Evolutionary conservation across 1,139 yeast species (phyloP).

Genomic region (Candida frijolesensis): DNA sequence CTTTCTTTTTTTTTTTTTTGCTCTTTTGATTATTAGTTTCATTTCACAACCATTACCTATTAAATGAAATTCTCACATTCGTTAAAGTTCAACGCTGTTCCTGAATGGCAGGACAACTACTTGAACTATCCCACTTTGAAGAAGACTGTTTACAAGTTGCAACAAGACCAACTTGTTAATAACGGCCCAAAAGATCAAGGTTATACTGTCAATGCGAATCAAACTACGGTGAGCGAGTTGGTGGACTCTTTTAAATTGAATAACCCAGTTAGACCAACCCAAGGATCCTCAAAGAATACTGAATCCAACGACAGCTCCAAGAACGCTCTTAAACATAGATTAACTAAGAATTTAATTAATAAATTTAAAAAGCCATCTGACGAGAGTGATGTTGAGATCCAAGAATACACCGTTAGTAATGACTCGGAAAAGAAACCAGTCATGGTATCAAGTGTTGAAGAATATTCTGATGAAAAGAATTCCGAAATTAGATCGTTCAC

Average conservation of each 20-base stretch:
- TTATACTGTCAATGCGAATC: slow-evolving; percentile 22
- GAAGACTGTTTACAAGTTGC: slow-evolving; percentile 55
- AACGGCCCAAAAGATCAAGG: slow-evolving; percentile 30
- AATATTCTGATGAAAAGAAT: slow-evolving; percentile 8
- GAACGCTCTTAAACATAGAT: slow-evolving; percentile 13
- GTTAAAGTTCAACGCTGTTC: slow-evolving; percentile 76
- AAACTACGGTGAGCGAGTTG: slow-evolving; percentile 31
- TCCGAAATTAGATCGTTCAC: slow-evolving; percentile 21
- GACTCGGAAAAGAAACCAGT: slow-evolving; percentile 11
- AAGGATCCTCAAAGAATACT: slow-evolving; percentile 5
- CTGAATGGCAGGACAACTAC: slow-evolving; percentile 75
- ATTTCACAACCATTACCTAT: background rate
- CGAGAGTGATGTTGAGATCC: slow-evolving; percentile 12
- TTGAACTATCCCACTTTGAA: slow-evolving; percentile 67
- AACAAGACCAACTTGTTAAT: slow-evolving; percentile 35
- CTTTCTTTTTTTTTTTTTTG: background rate
- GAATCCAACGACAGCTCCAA: background rate
- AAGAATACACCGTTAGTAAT: slow-evolving; percentile 6
- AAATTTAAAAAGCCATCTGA: slow-evolving; percentile 7
- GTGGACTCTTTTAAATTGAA: slow-evolving; percentile 19
- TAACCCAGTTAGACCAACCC: background rate
- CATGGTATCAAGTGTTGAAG: slow-evolving; percentile 4
- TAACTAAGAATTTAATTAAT: slow-evolving; percentile 14
- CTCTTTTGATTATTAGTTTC: background rate
- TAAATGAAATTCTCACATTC: slow-evolving; percentile 77